phyloP scores from a whole-genome alignment of 1,284 basidiomycete species.

The Ustilago shanxiensis region DNA sequence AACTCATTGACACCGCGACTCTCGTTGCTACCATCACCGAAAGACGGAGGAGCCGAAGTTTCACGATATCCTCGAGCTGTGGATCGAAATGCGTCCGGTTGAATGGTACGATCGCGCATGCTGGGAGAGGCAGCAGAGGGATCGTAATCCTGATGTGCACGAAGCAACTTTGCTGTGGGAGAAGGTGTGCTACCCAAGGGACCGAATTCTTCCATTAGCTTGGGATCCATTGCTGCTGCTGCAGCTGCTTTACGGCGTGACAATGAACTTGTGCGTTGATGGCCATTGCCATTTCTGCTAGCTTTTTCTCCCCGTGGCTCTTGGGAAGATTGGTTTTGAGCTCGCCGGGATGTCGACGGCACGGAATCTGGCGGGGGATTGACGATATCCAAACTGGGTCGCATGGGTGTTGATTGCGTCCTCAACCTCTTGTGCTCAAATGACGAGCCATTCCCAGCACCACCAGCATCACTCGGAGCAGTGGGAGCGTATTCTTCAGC shows the following conservation, averaged over 20 bases:
- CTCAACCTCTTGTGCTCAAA: slow-evolving; percentile 29
- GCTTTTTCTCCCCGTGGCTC: neutral
- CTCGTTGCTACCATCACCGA: slow-evolving; percentile 7
- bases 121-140: slow-evolving; percentile 11
- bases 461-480: neutral
- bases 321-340: slow-evolving; percentile 10
- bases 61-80: slow-evolving; percentile 18
- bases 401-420: slow-evolving; percentile 49
- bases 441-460: neutral
- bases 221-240: slow-evolving; percentile 27
- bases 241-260: slow-evolving; percentile 28
- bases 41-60: slow-evolving; percentile 33
- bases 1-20: slow-evolving; percentile 6
- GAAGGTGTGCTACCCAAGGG: slow-evolving; percentile 51
- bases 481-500: neutral
- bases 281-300: slow-evolving; percentile 6
- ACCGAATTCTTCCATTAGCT: slow-evolving; percentile 56
- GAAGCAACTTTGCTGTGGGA: slow-evolving; percentile 20
- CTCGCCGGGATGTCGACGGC: neutral
- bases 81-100: slow-evolving; percentile 48
- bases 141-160: slow-evolving; percentile 23
- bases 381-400: slow-evolving; percentile 28
- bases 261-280: slow-evolving; percentile 34
- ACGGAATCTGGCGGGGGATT: slow-evolving; percentile 1
- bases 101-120: slow-evolving; percentile 15